Conservation (phyloP, 2,329 filamentous ascomycete species). For the Parafenestella ontariensis region DNA sequence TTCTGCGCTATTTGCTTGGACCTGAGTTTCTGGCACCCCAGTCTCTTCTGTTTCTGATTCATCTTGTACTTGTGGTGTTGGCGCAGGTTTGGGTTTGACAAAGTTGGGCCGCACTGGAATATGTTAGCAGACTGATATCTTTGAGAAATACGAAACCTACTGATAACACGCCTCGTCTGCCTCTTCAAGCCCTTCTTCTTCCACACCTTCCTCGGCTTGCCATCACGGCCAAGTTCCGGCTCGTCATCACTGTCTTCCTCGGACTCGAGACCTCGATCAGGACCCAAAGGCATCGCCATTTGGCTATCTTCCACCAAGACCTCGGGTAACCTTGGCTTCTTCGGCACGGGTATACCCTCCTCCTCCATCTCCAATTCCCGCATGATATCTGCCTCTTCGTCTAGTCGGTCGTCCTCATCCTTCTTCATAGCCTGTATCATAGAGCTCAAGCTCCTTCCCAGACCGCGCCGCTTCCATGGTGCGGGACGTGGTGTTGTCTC, state of each 20-base stretch:
- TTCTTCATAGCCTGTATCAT: conserved; percentile 75
- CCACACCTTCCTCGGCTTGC: conserved; percentile 67
- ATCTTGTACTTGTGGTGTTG: conserved; percentile 27
- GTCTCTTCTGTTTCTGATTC: conserved; percentile 50
- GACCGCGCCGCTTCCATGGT: conserved; percentile 53
- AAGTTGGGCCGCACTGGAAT: conserved; percentile 48
- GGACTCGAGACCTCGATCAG: conserved; percentile 57
- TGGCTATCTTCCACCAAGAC: conserved; percentile 55
- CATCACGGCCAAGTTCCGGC: conserved; percentile 58
- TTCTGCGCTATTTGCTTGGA: conserved; percentile 38
- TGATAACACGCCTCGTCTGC: conserved; percentile 73
- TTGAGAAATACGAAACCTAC: conserved; percentile 23
- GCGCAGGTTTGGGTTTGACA: conserved; percentile 53
- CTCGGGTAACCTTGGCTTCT: conserved; percentile 36
- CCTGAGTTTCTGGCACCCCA: conserved; percentile 43
- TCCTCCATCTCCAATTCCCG: conserved; percentile 69
- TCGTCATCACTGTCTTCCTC: conserved; percentile 64
- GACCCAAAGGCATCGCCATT: conserved; percentile 53
- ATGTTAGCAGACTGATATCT: conserved; percentile 25
- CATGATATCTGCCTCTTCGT: conserved; percentile 77
- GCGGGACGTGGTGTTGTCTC: conserved; percentile 43
- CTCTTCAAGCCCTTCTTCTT: conserved; percentile 88
- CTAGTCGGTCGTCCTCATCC: conserved; percentile 59
- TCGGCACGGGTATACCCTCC: conserved; percentile 31
- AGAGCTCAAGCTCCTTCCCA: conserved; percentile 75